Evolutionary conservation across 306 rosid species (phyloP), one percentile per base, ranked within the genome.

Genomic region (Canavalia gladiata): DNA sequence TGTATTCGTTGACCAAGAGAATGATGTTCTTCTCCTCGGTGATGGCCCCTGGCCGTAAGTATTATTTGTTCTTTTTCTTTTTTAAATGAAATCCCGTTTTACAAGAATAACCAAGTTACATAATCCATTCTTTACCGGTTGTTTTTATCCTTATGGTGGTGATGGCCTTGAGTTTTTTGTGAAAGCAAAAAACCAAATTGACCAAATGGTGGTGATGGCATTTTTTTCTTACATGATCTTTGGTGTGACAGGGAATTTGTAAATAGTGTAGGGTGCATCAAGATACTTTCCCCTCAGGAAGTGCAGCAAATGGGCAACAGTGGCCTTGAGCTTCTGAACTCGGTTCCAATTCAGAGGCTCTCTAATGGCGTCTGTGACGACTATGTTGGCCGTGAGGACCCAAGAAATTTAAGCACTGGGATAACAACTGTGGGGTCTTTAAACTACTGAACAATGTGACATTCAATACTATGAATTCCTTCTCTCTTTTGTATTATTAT

Each of bases 1-100:
- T 94, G 97, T 94, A 88, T 92, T 94, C 62, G 96, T 94, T 74
- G 98, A 92, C 90, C 91, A 93, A 87, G 97, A 92, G 95, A 94
- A 89, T 76, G 97, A 94, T 52, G 90, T 92, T 84, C 97, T 92
- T 89, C 97, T 94, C 83, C 94, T 94, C 0, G 98, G 98, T 25
- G 97, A 94, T 81, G 88, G 83, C 71, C 88, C 88, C 0, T 85
- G 88, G 88, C 88, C 83, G 88, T 85, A 65, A 81, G 88, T 76
- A 67, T 69, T 30, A 51, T 43, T 67, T 33, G 29, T 28, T 46
- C 7, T 34, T 77, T 70, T n/a, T 4, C 68, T 65, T 72, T 37
- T 75, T 62, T 4, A 30, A 13, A 69, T 43, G 47, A 71, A 59
- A 58, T 54, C 37, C 33, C 60, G 25, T 33, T 30, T 35, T 42